phyloP scores from a whole-genome alignment of 768 basidiomycete genomes.

The Baorangia bicolor region DNA sequence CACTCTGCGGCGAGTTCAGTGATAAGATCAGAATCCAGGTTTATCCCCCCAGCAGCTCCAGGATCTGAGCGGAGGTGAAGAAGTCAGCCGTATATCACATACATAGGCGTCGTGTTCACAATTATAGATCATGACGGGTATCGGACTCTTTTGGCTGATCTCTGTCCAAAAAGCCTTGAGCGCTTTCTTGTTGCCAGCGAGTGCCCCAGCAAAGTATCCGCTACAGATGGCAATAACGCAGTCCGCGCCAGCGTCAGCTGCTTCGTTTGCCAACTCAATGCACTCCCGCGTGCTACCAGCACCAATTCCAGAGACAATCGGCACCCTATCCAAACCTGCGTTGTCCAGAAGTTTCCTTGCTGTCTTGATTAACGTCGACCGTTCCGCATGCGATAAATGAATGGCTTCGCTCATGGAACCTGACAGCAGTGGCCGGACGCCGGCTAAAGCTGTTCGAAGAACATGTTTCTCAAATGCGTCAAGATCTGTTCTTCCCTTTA shows the following conservation, averaged over 20 bases:
- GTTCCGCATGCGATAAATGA: constrained; percentile 68
- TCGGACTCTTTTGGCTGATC: constrained; percentile 74
- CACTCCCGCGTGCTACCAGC: constrained; percentile 83
- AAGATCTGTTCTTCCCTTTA: constrained; percentile 45
- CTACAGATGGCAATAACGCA: constrained; percentile 82
- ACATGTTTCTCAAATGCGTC: constrained; percentile 68
- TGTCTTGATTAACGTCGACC: constrained; percentile 58
- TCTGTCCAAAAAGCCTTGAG: constrained; percentile 79
- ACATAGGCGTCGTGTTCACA: constrained; percentile 44
- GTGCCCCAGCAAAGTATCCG: constrained; percentile 82
- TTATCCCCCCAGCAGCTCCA: constrained; percentile 84
- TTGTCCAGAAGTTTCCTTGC: constrained; percentile 72
- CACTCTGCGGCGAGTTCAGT: constrained; percentile 73
- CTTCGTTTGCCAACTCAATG: constrained; percentile 68
- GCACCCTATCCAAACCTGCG: constrained; percentile 54
- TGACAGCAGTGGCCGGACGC: constrained; percentile 68
- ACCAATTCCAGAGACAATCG: constrained; percentile 82
- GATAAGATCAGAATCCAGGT: constrained; percentile 88
- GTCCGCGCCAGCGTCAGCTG: constrained; percentile 84
- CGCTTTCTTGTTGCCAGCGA: constrained; percentile 59
- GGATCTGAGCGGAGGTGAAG: constrained; percentile 54
- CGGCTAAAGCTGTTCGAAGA: constrained; percentile 58
- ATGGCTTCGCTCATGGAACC: constrained; percentile 88
- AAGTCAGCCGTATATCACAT: neutral
- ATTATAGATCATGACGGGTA: constrained; percentile 88